Conservation (phyloP, 2,329 filamentous ascomycete genomes). For the Scedosporium boydii region DNA sequence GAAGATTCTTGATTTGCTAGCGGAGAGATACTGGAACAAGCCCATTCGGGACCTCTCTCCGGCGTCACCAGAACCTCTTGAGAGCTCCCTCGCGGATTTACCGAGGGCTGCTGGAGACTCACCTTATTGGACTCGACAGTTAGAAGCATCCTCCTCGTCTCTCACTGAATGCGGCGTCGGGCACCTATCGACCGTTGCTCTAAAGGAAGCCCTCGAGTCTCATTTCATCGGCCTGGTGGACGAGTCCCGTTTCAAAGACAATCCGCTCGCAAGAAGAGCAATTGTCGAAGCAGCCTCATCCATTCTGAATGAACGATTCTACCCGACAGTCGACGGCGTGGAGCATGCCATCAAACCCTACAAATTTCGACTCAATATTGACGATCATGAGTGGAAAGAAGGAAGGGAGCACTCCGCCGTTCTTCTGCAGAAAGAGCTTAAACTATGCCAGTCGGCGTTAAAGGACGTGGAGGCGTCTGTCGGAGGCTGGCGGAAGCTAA, state of each 20-base stretch:
- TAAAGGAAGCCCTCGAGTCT: slow-evolving; percentile 76
- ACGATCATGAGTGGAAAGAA: slow-evolving; percentile 78
- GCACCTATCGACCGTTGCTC: slow-evolving; percentile 81
- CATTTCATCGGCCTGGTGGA: slow-evolving; percentile 72
- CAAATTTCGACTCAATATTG: slow-evolving; percentile 95
- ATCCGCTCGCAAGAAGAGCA: slow-evolving; percentile 87
- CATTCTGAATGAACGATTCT: slow-evolving; percentile 89
- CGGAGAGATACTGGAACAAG: slow-evolving; percentile 95
- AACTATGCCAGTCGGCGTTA: slow-evolving; percentile 70
- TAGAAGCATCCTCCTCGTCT: slow-evolving; percentile 83
- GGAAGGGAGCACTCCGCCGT: slow-evolving; percentile 74
- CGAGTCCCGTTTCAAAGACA: slow-evolving; percentile 75
- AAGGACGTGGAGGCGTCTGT: slow-evolving; percentile 67
- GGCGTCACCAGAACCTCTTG: slow-evolving; percentile 46
- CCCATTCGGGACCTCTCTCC: slow-evolving; percentile 75
- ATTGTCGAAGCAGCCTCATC: slow-evolving; percentile 83
- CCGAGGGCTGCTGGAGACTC: slow-evolving; percentile 79
- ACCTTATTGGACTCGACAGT: slow-evolving; percentile 85
- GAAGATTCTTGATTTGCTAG: slow-evolving; percentile 84
- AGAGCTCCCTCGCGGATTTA: slow-evolving; percentile 63
- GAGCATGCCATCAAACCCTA: slow-evolving; percentile 99
- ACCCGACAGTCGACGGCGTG: slow-evolving; percentile 94
- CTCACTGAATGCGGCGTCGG: slow-evolving; percentile 93
- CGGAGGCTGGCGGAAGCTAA: slow-evolving; percentile 74
- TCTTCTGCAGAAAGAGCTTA: slow-evolving; percentile 79